Percentiles rank a stretch among this genome's conserved stretches.
Evolutionary conservation across 1,284 basidiomycete genomes (phyloP).

Genomic region (Ceratobasidium sp.): DNA sequence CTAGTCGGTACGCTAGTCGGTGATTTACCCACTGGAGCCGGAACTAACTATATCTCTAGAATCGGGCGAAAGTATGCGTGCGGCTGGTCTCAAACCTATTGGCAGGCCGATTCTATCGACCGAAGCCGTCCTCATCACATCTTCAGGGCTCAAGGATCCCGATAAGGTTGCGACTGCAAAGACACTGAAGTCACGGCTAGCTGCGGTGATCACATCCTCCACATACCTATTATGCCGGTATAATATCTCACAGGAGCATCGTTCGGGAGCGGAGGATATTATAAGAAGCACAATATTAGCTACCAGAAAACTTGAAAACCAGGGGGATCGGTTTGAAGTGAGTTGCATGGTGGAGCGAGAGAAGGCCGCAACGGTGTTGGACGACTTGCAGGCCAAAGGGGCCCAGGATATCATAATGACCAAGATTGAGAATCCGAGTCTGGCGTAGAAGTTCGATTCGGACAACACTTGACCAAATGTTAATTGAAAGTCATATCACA

Average conservation of each 20-base stretch:
- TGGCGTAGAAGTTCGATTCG: too few species aligned
- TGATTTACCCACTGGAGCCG: too few species aligned
- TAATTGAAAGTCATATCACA: too few species aligned
- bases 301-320: conserved; percentile 89
- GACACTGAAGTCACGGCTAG: conserved; percentile 88
- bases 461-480: too few species aligned
- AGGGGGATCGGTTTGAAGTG: conserved; percentile 87
- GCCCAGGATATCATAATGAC: conserved; percentile 94
- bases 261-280: conserved; percentile 76
- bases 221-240: conserved; percentile 94
- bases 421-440: conserved; percentile 91
- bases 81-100: conserved; percentile 94
- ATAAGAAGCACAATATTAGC: conserved; percentile 92
- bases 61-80: conserved; percentile 99
- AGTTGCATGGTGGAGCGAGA: conserved; percentile 93
- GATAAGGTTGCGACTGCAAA: conserved; percentile 79
- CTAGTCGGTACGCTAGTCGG: conserved; percentile 73
- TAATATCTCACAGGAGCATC: conserved; percentile 80
- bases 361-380: conserved; percentile 89
- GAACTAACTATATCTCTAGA: conserved; percentile 62
- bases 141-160: conserved; percentile 70
- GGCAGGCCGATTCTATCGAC: conserved; percentile 89
- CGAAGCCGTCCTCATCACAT: conserved; percentile 95
- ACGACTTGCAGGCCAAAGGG: conserved; percentile 83
- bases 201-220: conserved; percentile 91